phyloP scores from a whole-genome alignment of 2,329 filamentous ascomycete genomes.

The Pseudophaeomoniella oleicola region DNA sequence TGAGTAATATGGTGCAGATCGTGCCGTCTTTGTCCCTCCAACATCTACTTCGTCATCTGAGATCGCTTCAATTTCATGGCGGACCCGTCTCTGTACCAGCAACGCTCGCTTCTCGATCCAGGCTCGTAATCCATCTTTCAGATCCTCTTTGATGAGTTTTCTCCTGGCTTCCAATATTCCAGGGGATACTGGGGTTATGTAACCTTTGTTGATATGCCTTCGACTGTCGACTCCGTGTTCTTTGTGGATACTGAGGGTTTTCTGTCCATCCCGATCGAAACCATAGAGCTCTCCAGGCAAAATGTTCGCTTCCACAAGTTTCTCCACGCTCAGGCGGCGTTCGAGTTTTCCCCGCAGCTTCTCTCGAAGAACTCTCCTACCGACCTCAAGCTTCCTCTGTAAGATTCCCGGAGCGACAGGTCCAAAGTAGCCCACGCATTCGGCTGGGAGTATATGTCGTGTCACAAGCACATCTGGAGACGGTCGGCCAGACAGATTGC shows the following conservation, averaged over 20 bases:
- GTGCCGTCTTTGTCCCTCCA: slow-evolving; percentile 2
- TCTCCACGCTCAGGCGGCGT: slow-evolving; percentile 17
- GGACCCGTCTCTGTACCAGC: slow-evolving; percentile 19
- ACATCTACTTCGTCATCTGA: slow-evolving; percentile 38
- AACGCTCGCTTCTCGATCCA: slow-evolving; percentile 40
- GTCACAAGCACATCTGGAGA: slow-evolving; percentile 46
- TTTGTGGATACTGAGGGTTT: background rate
- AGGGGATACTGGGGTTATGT: slow-evolving; percentile 34
- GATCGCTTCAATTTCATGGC: slow-evolving; percentile 24
- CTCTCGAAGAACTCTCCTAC: slow-evolving; percentile 9
- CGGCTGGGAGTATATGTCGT: slow-evolving; percentile 48
- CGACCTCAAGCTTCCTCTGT: slow-evolving; percentile 10
- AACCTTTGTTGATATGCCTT: background rate
- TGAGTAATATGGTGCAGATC: background rate
- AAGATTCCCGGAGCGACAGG: slow-evolving; percentile 11
- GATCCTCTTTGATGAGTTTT: slow-evolving; percentile 49
- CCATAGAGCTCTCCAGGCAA: slow-evolving; percentile 5
- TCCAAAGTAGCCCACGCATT: slow-evolving; percentile 30
- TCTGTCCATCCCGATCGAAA: background rate
- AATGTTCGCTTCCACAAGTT: slow-evolving; percentile 14
- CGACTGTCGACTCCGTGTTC: background rate
- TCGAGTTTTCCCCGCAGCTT: slow-evolving; percentile 11
- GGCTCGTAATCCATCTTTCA: slow-evolving; percentile 51
- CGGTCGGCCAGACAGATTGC: slow-evolving; percentile 45
- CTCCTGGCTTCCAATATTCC: slow-evolving; percentile 47